Evolutionary conservation across 2,329 filamentous ascomycete genomes (phyloP).

Genomic region (Beauveria pseudobassiana): DNA sequence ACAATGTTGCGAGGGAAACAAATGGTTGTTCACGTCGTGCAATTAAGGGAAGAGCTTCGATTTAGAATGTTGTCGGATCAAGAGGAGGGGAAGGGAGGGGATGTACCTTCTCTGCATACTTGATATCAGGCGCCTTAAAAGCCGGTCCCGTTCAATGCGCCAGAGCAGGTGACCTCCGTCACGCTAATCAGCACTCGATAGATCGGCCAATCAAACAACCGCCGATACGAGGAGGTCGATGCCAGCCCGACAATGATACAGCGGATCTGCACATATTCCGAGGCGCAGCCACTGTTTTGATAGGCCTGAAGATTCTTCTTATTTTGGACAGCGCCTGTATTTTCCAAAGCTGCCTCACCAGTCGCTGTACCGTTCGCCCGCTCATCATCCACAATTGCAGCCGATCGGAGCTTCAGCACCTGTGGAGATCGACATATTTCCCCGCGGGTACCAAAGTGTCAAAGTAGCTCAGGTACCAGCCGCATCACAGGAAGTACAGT

Average conservation of each 20-base stretch:
- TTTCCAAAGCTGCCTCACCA: background rate
- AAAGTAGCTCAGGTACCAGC: background rate
- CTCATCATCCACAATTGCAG: background rate
- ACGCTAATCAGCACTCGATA: background rate
- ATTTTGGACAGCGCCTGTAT: too few relatives aligned
- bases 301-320: too few relatives aligned
- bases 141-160: background rate
- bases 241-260: background rate
- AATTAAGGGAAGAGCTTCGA: background rate
- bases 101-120: background rate
- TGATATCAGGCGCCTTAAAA: background rate
- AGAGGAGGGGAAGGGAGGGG: constrained; percentile 9
- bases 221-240: background rate
- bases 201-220: constrained; percentile 6
- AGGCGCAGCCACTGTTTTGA: background rate
- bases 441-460: background rate
- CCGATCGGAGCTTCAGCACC: constrained; percentile 1
- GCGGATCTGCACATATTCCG: background rate
- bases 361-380: background rate
- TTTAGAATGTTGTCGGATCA: background rate
- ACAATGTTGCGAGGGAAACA: background rate
- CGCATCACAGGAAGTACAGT: background rate
- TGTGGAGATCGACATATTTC: background rate
- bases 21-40: background rate
- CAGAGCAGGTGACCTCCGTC: constrained; percentile 6